Base-by-base conservation (phyloP, 2,329 filamentous ascomycete genomes). In the Curvularia lunata region DNA sequence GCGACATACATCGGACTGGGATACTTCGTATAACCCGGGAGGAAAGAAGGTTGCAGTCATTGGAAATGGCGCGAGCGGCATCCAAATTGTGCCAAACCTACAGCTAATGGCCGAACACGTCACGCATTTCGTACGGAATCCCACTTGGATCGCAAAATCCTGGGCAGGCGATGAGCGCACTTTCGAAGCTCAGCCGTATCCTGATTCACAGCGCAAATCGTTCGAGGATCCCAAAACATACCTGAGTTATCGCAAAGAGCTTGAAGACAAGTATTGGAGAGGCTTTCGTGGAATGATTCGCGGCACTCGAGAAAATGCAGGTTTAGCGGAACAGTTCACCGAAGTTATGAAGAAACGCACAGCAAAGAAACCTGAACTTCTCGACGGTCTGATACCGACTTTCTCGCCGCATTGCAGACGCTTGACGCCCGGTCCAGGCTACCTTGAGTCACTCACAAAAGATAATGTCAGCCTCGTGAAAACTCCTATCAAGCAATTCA, bases 161-260 rank as follows among this genome's bases (percentile, higher is more conserved):
- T 86, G 86, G 13, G 86, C 74, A 25, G 77, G 78, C 40, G 69
- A 75, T 38, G 75, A 78, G 54, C 70, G 77, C 9, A 80, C 79
- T 19, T 74, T 75, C 34, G 72, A 77, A 46, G 73, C 78, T 2
- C 80, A 81, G 60, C 74, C 79, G 32, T 80, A 78, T 64, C 73
- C 78, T 52, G 68, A 82, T 1, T 84, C 87, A 21, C 81, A 86
- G 53, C 78, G 81, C 4, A 79, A 85, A 19, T 79, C 81, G 0
- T 89, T 89, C 70, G 78, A 84, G 46, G 81, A 91, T 61, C 85
- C 88, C 0, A 77, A 85, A 2, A 80, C 77, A 2, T 92, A 91
- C 66, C 75, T 89, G 3, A 60, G 69, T 3, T 80, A 75, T 56
- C 71, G 78, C 1, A 79, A 78, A 60, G 70, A 75, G 4, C 63